phyloP scores from a whole-genome alignment of 208 protist species.

The Strigomonas oncopelti region DNA sequence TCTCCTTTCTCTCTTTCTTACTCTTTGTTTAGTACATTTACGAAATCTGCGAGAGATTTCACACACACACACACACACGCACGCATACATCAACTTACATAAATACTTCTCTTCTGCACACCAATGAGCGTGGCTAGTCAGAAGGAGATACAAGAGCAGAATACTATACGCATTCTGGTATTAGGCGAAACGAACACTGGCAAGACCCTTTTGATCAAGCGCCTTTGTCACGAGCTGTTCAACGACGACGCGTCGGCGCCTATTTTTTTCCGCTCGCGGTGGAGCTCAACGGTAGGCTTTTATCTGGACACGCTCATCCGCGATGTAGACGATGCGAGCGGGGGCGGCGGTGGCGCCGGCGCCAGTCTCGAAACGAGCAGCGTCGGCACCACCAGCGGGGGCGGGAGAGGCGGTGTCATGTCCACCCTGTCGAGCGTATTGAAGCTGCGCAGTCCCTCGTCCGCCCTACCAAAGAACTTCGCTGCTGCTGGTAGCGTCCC shows the following conservation, averaged over 20 bases:
- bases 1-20: conserved; percentile 8
- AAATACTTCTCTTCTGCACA: too few relatives aligned
- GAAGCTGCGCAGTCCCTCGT: not conserved
- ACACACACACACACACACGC: too few relatives aligned
- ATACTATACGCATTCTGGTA: conserved; percentile 54
- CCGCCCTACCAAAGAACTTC: not conserved
- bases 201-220: conserved; percentile 76
- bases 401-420: not conserved
- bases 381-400: not conserved
- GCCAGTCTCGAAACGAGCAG: conserved; percentile 2
- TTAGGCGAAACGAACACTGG: conserved; percentile 74
- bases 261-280: conserved; percentile 1
- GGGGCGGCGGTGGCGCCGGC: not conserved
- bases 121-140: not conserved
- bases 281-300: conserved; percentile 12
- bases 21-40: too few relatives aligned
- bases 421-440: not conserved
- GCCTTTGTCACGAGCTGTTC: conserved; percentile 52
- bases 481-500: too few relatives aligned
- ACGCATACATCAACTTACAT: too few relatives aligned
- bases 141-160: conserved; percentile 1
- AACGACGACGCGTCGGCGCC: conserved; percentile 9
- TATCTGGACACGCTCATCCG: conserved; percentile 1
- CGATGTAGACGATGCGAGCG: not conserved
- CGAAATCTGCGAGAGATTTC: too few relatives aligned